Evolutionary conservation across 305 asterid species (phyloP).

Genomic region (Vinca major): DNA sequence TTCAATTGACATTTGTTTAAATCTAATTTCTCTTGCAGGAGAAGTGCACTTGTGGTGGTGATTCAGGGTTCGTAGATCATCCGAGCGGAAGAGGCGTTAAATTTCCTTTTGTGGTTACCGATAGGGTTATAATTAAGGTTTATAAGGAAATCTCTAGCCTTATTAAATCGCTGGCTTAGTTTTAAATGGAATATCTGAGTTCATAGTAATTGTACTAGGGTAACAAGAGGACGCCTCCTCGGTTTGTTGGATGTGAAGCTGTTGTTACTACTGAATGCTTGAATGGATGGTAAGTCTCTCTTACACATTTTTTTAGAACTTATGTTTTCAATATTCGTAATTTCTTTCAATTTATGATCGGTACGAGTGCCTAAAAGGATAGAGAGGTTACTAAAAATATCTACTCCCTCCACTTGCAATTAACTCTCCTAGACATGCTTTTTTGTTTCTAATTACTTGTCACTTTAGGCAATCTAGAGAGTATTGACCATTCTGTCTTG

Average conservation of each 20-base stretch:
- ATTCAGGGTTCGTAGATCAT: constrained; percentile 35
- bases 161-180: constrained; percentile 18
- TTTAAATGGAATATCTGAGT: constrained; percentile 26
- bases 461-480: too few species aligned
- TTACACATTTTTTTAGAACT: too few species aligned
- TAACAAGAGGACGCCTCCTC: constrained; percentile 92
- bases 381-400: too few species aligned
- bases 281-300: constrained; percentile 74
- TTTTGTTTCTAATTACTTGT: too few species aligned
- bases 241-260: constrained; percentile 93
- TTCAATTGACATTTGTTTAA: neutral
- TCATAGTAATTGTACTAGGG: constrained; percentile 49
- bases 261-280: constrained; percentile 83
- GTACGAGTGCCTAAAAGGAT: too few species aligned
- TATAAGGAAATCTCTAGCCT: constrained; percentile 17
- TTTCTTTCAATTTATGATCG: too few species aligned
- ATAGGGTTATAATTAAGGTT: constrained; percentile 86
- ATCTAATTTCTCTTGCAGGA: constrained; percentile 35
- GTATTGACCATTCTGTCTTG: too few species aligned
- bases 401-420: too few species aligned
- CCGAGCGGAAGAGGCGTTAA: constrained; percentile 72
- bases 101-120: constrained; percentile 77
- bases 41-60: constrained; percentile 47
- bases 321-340: too few species aligned
- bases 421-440: too few species aligned